phyloP scores from a whole-genome alignment of 176 grass and related monocot genomes.

The Typha latifolia region DNA sequence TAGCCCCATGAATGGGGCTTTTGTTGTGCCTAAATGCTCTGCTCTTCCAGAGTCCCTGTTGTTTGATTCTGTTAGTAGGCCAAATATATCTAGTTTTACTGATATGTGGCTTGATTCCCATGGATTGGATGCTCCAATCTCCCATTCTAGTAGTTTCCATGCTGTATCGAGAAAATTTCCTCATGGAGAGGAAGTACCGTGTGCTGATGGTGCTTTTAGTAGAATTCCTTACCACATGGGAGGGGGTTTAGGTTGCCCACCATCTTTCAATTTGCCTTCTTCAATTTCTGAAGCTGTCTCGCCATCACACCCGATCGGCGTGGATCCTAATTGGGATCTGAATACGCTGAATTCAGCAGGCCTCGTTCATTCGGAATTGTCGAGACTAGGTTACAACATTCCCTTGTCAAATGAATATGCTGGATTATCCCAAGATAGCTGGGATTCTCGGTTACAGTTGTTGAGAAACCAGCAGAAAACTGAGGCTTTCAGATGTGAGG shows the following conservation, averaged over 20 bases:
- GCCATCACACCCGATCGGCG: background rate
- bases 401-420: slow-evolving; percentile 6
- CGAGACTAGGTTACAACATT: background rate
- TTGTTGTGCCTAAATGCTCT: background rate
- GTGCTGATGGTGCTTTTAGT: background rate
- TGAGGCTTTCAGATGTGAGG: slow-evolving; percentile 37
- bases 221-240: slow-evolving; percentile 2
- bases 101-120: background rate
- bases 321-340: slow-evolving; percentile 1
- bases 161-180: background rate
- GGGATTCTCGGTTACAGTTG: slow-evolving; percentile 2
- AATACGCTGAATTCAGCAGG: background rate
- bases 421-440: slow-evolving; percentile 8
- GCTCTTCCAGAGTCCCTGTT: background rate
- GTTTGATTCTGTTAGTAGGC: background rate
- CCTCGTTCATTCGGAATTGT: too few relatives aligned
- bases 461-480: slow-evolving; percentile 19
- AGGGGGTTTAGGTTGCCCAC: slow-evolving; percentile 6
- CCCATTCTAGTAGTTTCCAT: background rate
- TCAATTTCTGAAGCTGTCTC: slow-evolving; percentile 15
- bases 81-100: too few relatives aligned
- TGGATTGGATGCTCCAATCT: background rate
- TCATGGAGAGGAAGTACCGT: background rate
- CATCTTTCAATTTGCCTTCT: slow-evolving; percentile 1
- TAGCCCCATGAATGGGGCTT: background rate